phyloP scores from a whole-genome alignment of 768 basidiomycete genomes.

The Suillus paluster region DNA sequence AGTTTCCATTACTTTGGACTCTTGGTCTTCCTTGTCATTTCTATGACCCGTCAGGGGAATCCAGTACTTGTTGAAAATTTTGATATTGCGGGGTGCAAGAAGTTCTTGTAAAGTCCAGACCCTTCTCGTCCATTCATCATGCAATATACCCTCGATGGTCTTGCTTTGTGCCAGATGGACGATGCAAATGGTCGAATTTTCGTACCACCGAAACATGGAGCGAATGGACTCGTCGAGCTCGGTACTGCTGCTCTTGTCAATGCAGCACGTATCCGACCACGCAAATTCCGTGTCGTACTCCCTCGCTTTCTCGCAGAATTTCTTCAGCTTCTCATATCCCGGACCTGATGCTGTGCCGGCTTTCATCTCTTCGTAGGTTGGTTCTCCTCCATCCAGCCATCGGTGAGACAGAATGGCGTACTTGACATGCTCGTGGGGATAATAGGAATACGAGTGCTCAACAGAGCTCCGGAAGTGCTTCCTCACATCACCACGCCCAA shows the following conservation, averaged over 20 bases:
- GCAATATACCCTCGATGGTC: slow-evolving; percentile 12
- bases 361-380: background rate
- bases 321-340: background rate
- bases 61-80: slow-evolving; percentile 24
- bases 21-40: slow-evolving; percentile 21
- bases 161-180: slow-evolving; percentile 22
- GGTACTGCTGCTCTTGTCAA: slow-evolving; percentile 31
- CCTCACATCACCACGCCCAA: slow-evolving; percentile 12
- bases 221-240: slow-evolving; percentile 34
- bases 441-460: no score
- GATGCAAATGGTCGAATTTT: slow-evolving; percentile 26
- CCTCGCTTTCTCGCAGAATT: slow-evolving; percentile 21
- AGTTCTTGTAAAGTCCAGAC: slow-evolving; percentile 24
- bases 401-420: slow-evolving; percentile 14
- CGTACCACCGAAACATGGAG: slow-evolving; percentile 35
- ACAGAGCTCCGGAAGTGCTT: background rate
- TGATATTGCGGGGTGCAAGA: slow-evolving; percentile 16
- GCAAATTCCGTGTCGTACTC: slow-evolving; percentile 21
- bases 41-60: slow-evolving; percentile 10
- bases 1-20: slow-evolving; percentile 7
- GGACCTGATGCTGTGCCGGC: background rate
- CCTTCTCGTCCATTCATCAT: slow-evolving; percentile 27
- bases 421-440: background rate
- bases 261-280: no score
- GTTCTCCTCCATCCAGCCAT: slow-evolving; percentile 8